phyloP scores from a whole-genome alignment of 1,139 yeast species.

The Suzukiozyma palmioleophila region DNA sequence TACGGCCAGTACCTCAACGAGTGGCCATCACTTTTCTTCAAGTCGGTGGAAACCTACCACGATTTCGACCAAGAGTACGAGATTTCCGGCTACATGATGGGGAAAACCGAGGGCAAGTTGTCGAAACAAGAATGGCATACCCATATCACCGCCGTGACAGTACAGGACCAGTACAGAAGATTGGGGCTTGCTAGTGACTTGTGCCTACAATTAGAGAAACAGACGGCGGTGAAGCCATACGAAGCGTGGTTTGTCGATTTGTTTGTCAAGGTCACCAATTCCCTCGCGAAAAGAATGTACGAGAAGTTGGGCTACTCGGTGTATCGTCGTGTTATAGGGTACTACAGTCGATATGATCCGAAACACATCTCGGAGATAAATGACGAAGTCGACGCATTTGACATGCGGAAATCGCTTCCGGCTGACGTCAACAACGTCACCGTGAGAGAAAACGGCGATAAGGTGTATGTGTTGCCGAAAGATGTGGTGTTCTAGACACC shows the following conservation, averaged over 20 bases:
- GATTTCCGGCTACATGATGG: constrained; percentile 83
- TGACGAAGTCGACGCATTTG: constrained; percentile 84
- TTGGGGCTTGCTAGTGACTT: constrained; percentile 78
- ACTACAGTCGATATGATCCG: constrained; percentile 58
- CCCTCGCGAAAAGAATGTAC: constrained; percentile 74
- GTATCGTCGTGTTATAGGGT: constrained; percentile 84
- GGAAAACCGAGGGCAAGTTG: constrained; percentile 82
- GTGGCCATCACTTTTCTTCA: constrained; percentile 91
- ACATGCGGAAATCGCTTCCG: constrained; percentile 67
- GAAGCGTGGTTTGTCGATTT: constrained; percentile 82
- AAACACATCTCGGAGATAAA: constrained; percentile 41
- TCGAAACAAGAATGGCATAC: constrained; percentile 84
- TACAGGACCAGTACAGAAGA: constrained; percentile 76
- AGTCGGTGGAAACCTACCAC: constrained; percentile 45
- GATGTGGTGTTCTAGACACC: constrained; percentile 44
- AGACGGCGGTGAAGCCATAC: constrained; percentile 64
- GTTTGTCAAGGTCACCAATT: constrained; percentile 83
- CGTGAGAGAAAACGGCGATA: constrained; percentile 54
- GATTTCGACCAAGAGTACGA: constrained; percentile 18
- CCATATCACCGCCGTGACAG: constrained; percentile 94
- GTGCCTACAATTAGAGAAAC: constrained; percentile 67
- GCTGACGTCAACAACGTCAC: constrained; percentile 50
- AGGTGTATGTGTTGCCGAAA: constrained; percentile 55
- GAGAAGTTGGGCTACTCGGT: constrained; percentile 83
- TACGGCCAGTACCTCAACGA: constrained; percentile 76